These are phyloP conservation scores for Gloeophyllum trabeum DNA, from an alignment of 768 basidiomycete genomes.

Conservation along the genomic window DNA sequence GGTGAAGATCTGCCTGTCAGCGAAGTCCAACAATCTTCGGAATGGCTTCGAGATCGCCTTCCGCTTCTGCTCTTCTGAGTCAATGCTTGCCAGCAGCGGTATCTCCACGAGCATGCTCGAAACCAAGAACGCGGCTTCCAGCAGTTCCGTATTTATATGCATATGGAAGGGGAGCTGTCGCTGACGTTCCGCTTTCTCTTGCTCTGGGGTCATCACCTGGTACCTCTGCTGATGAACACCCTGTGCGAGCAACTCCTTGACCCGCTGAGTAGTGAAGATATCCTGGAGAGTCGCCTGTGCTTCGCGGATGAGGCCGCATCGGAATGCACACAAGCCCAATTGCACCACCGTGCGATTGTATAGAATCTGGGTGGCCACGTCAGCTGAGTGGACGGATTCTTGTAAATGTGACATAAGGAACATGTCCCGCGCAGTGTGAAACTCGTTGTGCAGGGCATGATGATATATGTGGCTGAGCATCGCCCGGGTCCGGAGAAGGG, in stretches of 20 bases:
- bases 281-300: conserved; percentile 88
- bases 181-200: conserved; percentile 93
- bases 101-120: conserved; percentile 99
- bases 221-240: conserved; percentile 91
- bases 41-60: conserved; percentile 96
- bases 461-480: conserved; percentile 98
- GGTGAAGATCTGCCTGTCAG: conserved; percentile 94
- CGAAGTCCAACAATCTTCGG: conserved; percentile 89
- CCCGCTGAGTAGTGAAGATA: conserved; percentile 92
- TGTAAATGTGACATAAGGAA: conserved; percentile 98
- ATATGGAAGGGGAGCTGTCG: conserved; percentile 98
- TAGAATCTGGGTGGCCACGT: conserved; percentile 93
- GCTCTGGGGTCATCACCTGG: conserved; percentile 81
- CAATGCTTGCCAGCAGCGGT: conserved; percentile 86
- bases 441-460: conserved; percentile 92
- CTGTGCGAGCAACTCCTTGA: conserved; percentile 95
- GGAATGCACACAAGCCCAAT: conserved; percentile 93
- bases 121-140: conserved; percentile 95
- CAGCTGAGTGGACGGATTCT: conserved; percentile 91
- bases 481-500: conserved; percentile 88
- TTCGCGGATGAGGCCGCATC: conserved; percentile 89
- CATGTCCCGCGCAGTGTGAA: conserved; percentile 96
- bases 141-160: conserved; percentile 97
- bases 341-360: conserved; percentile 98
- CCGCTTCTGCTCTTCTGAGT: conserved; percentile 87